Conservation (phyloP, 331 rosid species). For the Rosa hybrid region DNA sequence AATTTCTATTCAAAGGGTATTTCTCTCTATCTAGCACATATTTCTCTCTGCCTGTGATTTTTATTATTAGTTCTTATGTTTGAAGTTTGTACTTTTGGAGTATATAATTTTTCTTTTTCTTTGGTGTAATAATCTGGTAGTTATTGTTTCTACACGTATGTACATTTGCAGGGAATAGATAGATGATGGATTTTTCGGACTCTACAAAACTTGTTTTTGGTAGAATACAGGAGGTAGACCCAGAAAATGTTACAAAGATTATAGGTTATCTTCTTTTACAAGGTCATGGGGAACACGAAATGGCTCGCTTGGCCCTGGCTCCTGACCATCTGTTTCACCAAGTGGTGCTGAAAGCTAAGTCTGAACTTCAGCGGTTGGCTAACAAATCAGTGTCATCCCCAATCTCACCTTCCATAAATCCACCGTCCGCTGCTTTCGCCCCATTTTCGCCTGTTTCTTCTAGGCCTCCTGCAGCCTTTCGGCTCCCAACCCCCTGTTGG, state of each 20-base stretch:
- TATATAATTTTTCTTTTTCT: not conserved
- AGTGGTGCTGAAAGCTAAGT: conserved; percentile 46
- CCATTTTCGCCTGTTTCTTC: conserved; percentile 35
- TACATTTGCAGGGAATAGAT: conserved; percentile 39
- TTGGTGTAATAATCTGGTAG: not conserved
- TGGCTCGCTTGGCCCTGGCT: conserved; percentile 54
- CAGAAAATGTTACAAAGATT: conserved; percentile 57
- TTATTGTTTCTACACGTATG: not conserved
- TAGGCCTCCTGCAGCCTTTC: conserved; percentile 37
- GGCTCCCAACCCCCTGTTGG: conserved; percentile 41
- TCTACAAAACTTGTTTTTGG: conserved; percentile 47
- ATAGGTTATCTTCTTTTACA: conserved; percentile 67
- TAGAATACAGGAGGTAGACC: conserved; percentile 60
- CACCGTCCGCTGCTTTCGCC: conserved; percentile 9
- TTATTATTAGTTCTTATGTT: not conserved
- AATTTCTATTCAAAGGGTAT: conserved; percentile 2
- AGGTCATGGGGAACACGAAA: conserved; percentile 54
- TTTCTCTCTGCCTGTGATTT: not conserved
- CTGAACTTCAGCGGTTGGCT: conserved; percentile 42
- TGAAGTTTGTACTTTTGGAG: not conserved
- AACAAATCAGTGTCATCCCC: conserved; percentile 33
- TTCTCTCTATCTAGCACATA: not conserved
- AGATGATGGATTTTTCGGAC: conserved; percentile 64
- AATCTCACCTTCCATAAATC: conserved; percentile 35
- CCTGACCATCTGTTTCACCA: conserved; percentile 53